phyloP scores from a whole-genome alignment of 345 rosid genomes.

The Eucalyptus cladocalyx region DNA sequence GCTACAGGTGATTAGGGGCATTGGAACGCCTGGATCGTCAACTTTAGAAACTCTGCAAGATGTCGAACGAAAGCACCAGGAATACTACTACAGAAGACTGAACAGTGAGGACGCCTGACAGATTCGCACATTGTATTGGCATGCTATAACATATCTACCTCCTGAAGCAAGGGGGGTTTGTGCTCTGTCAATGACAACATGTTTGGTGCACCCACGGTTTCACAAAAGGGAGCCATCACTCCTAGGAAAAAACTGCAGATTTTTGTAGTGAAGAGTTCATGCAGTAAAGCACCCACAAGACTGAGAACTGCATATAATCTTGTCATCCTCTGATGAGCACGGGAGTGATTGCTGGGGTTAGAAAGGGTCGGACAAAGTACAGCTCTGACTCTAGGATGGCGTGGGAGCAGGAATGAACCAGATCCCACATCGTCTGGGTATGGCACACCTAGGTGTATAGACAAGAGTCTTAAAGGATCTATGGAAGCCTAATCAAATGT shows the following conservation, averaged over 20 bases:
- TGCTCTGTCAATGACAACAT: not conserved
- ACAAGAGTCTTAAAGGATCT: not conserved
- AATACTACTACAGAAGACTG: not conserved
- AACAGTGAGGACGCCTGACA: not conserved
- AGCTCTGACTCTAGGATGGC: too few relatives aligned
- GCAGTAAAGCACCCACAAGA: not conserved
- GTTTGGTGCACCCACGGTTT: not conserved
- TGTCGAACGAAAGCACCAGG: not conserved
- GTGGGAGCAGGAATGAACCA: too few relatives aligned
- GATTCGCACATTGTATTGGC: not conserved
- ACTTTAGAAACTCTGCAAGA: not conserved
- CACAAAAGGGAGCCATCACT: not conserved
- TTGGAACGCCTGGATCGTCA: not conserved
- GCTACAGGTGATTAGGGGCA: not conserved
- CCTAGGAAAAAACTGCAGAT: not conserved
- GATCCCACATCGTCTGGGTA: too few relatives aligned
- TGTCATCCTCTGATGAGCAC: rapidly evolving
- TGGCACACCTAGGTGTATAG: not conserved
- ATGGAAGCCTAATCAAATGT: not conserved
- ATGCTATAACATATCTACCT: not conserved
- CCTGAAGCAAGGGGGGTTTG: not conserved
- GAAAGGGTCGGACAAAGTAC: rapidly evolving
- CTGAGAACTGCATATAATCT: not conserved
- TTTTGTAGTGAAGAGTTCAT: not conserved
- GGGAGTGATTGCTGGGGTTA: rapidly evolving